Percentiles rank a stretch among this genome's conserved stretches.
Evolutionary conservation across 2,329 filamentous ascomycete species (phyloP).

Genomic region (Alternaria sp.): DNA sequence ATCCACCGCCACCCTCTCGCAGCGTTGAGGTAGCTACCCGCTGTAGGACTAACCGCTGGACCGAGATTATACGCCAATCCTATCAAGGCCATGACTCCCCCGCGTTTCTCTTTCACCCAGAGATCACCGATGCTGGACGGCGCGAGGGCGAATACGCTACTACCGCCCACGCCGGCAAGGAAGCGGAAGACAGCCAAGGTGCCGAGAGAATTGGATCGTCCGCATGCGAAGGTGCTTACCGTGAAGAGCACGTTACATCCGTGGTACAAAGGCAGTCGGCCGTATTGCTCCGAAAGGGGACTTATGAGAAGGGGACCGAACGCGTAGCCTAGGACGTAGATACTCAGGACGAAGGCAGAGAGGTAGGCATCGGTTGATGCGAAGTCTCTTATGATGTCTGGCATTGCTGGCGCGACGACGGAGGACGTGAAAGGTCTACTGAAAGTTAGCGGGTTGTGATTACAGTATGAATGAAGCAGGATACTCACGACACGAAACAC

Average conservation of each 20-base stretch:
- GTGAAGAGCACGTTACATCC: conserved; percentile 64
- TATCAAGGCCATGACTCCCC: conserved; percentile 28
- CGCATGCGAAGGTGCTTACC: conserved; percentile 61
- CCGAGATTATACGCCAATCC: conserved; percentile 24
- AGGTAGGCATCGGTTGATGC: conserved; percentile 20
- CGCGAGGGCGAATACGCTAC: conserved; percentile 23
- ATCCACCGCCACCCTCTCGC: conserved; percentile 25
- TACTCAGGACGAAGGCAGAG: conserved; percentile 29
- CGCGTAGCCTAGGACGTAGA: conserved; percentile 37
- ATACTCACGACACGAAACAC: conserved; percentile 17
- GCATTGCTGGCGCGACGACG: conserved; percentile 33
- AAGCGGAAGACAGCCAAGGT: conserved; percentile 57
- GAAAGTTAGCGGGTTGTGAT: background rate
- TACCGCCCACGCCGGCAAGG: conserved; percentile 40
- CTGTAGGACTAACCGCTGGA: conserved; percentile 23
- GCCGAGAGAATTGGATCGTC: conserved; percentile 55
- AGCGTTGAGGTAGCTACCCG: conserved; percentile 21
- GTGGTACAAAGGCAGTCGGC: conserved; percentile 55
- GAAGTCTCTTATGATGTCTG: conserved; percentile 24
- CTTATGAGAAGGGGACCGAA: conserved; percentile 34
- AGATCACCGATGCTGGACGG: conserved; percentile 33
- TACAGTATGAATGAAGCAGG: background rate
- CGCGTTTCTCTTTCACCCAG: conserved; percentile 23
- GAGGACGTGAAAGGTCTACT: conserved; percentile 31
- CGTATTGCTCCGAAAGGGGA: conserved; percentile 37